Conservation (phyloP, 768 basidiomycete species). For the Agrocybe chaxingu region DNA sequence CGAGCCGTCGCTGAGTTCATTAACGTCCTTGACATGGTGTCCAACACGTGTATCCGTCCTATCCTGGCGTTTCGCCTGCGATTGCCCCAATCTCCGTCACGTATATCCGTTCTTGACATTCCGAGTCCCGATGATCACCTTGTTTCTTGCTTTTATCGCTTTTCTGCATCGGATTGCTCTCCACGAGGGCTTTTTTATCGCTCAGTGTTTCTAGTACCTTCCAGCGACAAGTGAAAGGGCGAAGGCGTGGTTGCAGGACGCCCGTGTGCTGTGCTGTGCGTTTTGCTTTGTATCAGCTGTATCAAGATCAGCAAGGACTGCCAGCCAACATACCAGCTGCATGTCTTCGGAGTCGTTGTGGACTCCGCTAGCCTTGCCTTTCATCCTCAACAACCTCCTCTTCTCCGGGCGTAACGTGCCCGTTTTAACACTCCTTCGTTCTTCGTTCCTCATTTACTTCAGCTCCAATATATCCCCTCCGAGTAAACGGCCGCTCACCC, state of each 20-base stretch:
- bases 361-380: constrained; percentile 16
- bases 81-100: constrained; percentile 10
- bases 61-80: not conserved
- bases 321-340: not conserved
- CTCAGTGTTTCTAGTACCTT: constrained; percentile 11
- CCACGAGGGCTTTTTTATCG: no score
- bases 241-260: no score
- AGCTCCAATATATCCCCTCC: constrained; percentile 3
- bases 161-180: no score
- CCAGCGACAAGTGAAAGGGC: not conserved
- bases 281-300: no score
- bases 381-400: constrained; percentile 1
- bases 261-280: no score
- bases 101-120: constrained; percentile 5
- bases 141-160: constrained; percentile 11
- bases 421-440: constrained; percentile 7
- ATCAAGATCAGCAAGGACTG: no score
- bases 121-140: constrained; percentile 10
- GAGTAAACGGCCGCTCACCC: constrained; percentile 15
- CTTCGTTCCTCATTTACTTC: constrained; percentile 12
- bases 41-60: no score
- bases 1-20: no score
- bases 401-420: constrained; percentile 9
- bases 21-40: no score
- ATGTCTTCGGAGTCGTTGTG: no score